Percentiles rank a stretch among this genome's conserved stretches.
These are phyloP conservation scores for Diacronema lutheri DNA, from an alignment of 78 protist species.

Conservation along the genomic window DNA sequence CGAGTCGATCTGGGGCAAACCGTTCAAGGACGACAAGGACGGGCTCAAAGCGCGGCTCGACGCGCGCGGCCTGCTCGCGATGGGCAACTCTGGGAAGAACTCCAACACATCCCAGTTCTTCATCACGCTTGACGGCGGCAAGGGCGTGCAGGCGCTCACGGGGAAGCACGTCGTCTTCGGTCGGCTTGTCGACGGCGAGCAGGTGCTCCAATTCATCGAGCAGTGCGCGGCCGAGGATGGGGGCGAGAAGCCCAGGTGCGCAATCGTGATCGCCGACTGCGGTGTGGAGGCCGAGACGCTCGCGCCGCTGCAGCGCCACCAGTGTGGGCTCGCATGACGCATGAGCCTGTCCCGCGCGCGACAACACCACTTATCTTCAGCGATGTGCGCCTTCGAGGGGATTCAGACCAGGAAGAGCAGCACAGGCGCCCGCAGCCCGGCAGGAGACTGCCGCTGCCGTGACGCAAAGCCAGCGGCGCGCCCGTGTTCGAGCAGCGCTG, in stretches of 20 bases:
- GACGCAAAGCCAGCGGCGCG: too few relatives aligned
- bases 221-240: not conserved
- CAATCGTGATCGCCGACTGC: not conserved
- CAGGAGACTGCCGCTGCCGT: too few relatives aligned
- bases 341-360: too few relatives aligned
- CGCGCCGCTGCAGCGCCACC: too few relatives aligned
- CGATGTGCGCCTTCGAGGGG: too few relatives aligned
- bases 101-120: conserved; percentile 14
- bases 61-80: conserved; percentile 6
- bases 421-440: too few relatives aligned
- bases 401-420: too few relatives aligned
- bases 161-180: conserved; percentile 25
- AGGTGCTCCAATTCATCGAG: not conserved
- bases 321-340: too few relatives aligned
- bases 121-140: not conserved
- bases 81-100: conserved; percentile 14
- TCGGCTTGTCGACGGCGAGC: not conserved
- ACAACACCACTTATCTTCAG: too few relatives aligned
- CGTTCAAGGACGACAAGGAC: not conserved
- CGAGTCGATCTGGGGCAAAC: conserved; percentile 1
- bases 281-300: not conserved
- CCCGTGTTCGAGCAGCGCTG: too few relatives aligned
- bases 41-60: not conserved
- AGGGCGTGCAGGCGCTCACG: not conserved
- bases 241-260: not conserved